Conservation (phyloP, 306 rosid species). For the Pyrus communis region DNA sequence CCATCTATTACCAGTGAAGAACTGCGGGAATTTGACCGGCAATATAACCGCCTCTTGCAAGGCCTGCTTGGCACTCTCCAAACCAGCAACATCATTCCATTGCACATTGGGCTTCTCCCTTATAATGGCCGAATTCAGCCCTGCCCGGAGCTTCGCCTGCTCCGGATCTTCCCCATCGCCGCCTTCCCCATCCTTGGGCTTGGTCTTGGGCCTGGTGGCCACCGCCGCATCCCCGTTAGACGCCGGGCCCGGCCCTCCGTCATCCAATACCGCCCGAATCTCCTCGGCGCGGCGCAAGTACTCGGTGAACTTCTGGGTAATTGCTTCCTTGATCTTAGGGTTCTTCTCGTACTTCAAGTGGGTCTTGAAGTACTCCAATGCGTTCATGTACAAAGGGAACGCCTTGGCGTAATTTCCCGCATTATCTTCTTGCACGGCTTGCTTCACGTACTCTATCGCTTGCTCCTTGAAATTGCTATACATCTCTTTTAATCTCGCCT, state of each 20-base stretch:
- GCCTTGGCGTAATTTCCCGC: slow-evolving; percentile 94
- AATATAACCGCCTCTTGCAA: slow-evolving; percentile 94
- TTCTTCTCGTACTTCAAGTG: slow-evolving; percentile 96
- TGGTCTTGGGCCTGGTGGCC: slow-evolving; percentile 76
- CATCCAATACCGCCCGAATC: slow-evolving; percentile 79
- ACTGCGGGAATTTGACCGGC: slow-evolving; percentile 94
- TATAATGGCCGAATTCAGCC: slow-evolving; percentile 80
- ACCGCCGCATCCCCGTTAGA: slow-evolving; percentile 93
- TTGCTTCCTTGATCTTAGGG: slow-evolving; percentile 91
- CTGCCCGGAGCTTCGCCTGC: slow-evolving; percentile 80
- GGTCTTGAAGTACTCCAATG: slow-evolving; percentile 87
- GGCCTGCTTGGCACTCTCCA: slow-evolving; percentile 94
- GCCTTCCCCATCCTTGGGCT: slow-evolving; percentile 79
- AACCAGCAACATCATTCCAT: slow-evolving; percentile 96
- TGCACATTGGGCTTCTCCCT: slow-evolving; percentile 91
- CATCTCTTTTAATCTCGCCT: slow-evolving; percentile 32
- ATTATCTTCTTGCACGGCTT: slow-evolving; percentile 92
- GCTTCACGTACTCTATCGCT: slow-evolving; percentile 95
- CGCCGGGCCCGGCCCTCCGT: slow-evolving; percentile 85
- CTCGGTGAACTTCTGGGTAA: slow-evolving; percentile 91
- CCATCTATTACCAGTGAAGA: slow-evolving; percentile 29
- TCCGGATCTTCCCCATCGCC: slow-evolving; percentile 86
- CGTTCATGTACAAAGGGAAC: slow-evolving; percentile 90
- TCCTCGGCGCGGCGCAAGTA: slow-evolving; percentile 98
- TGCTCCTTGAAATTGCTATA: slow-evolving; percentile 99